Conservation (phyloP, 139 green algal genomes). For the Zygnema cylindricum region DNA sequence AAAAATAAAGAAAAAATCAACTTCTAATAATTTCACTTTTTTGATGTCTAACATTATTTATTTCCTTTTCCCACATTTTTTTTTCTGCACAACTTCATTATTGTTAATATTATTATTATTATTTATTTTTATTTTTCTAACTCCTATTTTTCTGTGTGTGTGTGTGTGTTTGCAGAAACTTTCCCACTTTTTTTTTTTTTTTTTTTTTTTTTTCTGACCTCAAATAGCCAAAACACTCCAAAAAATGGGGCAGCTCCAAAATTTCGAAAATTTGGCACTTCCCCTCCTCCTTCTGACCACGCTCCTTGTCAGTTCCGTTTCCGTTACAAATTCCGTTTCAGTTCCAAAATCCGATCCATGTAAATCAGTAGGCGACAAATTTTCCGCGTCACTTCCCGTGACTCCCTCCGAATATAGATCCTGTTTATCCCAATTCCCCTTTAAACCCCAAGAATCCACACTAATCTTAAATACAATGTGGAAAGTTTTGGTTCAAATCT, state of each 20-base stretch:
- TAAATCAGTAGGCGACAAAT: background rate
- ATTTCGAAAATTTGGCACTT: background rate
- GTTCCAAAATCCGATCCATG: background rate
- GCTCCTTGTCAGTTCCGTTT: background rate
- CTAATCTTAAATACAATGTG: background rate
- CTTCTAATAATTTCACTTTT: no score
- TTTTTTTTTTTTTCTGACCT: background rate
- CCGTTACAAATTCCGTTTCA: background rate
- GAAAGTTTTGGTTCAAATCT: background rate
- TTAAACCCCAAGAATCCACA: background rate
- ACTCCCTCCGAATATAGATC: background rate
- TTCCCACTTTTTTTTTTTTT: no score
- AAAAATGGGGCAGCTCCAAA: background rate
- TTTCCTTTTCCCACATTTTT: background rate
- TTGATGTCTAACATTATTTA: background rate
- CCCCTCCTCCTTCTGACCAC: background rate
- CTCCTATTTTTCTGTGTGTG: background rate
- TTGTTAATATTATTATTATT: background rate
- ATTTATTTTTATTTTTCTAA: background rate
- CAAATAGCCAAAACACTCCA: background rate
- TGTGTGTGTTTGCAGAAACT: background rate
- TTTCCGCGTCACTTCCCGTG: background rate
- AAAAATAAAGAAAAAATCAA: background rate
- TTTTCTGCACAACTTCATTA: no score
- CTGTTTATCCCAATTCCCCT: background rate